Conservation (phyloP, 1,139 yeast genomes). For the Candida buenavistaensis region DNA sequence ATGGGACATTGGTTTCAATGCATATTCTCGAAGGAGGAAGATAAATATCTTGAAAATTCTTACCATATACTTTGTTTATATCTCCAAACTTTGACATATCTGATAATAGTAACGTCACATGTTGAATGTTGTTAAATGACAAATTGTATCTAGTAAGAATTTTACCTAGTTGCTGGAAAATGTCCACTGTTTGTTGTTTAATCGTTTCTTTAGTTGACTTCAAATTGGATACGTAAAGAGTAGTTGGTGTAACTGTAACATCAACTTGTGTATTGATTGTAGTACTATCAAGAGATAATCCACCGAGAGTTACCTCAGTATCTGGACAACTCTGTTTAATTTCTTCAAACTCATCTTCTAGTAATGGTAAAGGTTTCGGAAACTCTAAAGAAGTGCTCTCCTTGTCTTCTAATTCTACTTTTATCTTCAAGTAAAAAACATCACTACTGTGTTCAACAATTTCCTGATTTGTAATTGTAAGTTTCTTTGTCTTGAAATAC, state of each 20-base stretch:
- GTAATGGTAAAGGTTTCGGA: conserved; percentile 41
- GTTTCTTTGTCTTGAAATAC: conserved; percentile 55
- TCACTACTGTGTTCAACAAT: conserved; percentile 54
- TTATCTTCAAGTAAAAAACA: conserved; percentile 61
- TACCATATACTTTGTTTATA: conserved; percentile 61
- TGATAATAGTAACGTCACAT: conserved; percentile 57
- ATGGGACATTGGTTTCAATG: conserved; percentile 54
- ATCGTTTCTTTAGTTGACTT: conserved; percentile 24
- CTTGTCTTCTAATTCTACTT: conserved; percentile 45
- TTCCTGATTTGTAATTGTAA: conserved; percentile 45
- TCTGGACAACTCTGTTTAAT: conserved; percentile 16
- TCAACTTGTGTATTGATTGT: conserved; percentile 9
- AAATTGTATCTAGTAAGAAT: conserved; percentile 28
- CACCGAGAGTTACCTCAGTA: conserved; percentile 1
- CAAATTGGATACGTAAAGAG: conserved; percentile 54
- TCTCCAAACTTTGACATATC: conserved; percentile 64
- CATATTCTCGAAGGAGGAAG: conserved; percentile 90
- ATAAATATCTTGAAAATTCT: conserved; percentile 53
- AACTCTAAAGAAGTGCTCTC: conserved; percentile 23
- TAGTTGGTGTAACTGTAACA: conserved; percentile 20
- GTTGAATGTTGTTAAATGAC: conserved; percentile 47
- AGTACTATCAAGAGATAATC: neutral
- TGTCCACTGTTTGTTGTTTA: conserved; percentile 46
- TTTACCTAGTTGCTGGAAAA: conserved; percentile 44
- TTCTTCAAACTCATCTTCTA: conserved; percentile 50